These are phyloP conservation scores for Phanerochaete carnosa DNA, from an alignment of 768 basidiomycete species.

Conservation along the genomic window DNA sequence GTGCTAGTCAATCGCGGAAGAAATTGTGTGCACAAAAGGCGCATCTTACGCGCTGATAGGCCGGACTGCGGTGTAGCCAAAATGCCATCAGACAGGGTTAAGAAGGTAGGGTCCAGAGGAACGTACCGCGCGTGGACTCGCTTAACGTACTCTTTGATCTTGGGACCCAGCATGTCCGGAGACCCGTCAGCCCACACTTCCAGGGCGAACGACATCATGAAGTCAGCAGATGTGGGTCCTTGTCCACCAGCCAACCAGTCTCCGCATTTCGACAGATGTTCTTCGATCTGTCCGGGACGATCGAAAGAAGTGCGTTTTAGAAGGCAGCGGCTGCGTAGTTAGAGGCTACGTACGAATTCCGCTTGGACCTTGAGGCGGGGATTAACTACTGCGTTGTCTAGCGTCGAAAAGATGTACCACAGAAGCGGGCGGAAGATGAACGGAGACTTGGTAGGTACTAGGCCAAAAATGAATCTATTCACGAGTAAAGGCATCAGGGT, in stretches of 20 bases:
- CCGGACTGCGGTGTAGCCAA: constrained; percentile 22
- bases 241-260: constrained; percentile 34
- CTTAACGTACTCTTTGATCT: constrained; percentile 34
- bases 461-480: constrained; percentile 26
- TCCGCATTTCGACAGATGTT: constrained; percentile 28
- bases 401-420: constrained; percentile 15
- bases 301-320: not conserved
- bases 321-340: not conserved
- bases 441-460: constrained; percentile 28
- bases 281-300: constrained; percentile 33
- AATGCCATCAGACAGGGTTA: not conserved
- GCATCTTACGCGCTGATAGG: constrained; percentile 28
- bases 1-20: constrained; percentile 1
- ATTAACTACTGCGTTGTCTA: constrained; percentile 15
- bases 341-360: constrained; percentile 19
- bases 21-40: not conserved
- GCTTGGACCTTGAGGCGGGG: constrained; percentile 26
- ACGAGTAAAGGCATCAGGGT: constrained; percentile 33
- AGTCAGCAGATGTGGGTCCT: constrained; percentile 42
- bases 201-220: constrained; percentile 40
- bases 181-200: constrained; percentile 24
- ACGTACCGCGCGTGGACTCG: constrained; percentile 36
- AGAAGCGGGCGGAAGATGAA: constrained; percentile 30
- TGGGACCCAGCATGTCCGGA: constrained; percentile 27
- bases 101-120: constrained; percentile 6